Base-by-base conservation (phyloP, 192 early-diverging fungal genomes). In the Coemansia sp. region DNA sequence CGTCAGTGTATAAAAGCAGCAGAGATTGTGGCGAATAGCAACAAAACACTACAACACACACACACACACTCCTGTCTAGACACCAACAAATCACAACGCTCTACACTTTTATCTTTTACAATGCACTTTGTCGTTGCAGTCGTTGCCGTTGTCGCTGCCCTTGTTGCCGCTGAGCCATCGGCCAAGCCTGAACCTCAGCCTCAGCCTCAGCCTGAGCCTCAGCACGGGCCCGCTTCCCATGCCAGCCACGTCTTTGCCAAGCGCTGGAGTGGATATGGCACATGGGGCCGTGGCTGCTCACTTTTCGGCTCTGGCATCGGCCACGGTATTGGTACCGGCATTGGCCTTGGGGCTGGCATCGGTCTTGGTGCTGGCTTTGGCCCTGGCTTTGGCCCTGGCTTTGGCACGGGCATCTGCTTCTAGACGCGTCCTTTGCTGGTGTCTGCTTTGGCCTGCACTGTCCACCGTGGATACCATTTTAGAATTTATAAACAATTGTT, bases 271-370 rank as follows among this genome's bases (percentile, higher is more conserved):
- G 46, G 46, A 50, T 26, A n/a, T 22, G 32, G 32, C 0, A 18
- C 52, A 8, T 53, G 52, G 52, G 52, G 52, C 6, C 34, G 52
- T 12, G 52, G 52, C n/a, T 53, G 52, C 52, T 18, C 52, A 1
- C 4, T 18, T 15, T 53, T 19, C 9, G 52, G 29, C 6, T 29
- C 26, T 53, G 33, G 52, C 8, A 12, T 53, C 19, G 52, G 52
- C 1, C 15, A 32, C 19, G 52, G 52, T 11, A 9, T 18, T 35
- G 52, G 52, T 11, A 9, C 27, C 8, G n/a, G n/a, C n/a, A 14
- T 8, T 53, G 50, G 15, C 27, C 8, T 11, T 34, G 48, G 48
- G 3, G 3, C 21, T 53, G 33, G 52, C 8, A 12, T 53, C n/a
- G 52, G 38, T 11, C 12, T 22, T n/a, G n/a, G n/a, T n/a, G n/a